phyloP scores from a whole-genome alignment of 1,284 basidiomycete species.

The Pyrrhoderma noxium region DNA sequence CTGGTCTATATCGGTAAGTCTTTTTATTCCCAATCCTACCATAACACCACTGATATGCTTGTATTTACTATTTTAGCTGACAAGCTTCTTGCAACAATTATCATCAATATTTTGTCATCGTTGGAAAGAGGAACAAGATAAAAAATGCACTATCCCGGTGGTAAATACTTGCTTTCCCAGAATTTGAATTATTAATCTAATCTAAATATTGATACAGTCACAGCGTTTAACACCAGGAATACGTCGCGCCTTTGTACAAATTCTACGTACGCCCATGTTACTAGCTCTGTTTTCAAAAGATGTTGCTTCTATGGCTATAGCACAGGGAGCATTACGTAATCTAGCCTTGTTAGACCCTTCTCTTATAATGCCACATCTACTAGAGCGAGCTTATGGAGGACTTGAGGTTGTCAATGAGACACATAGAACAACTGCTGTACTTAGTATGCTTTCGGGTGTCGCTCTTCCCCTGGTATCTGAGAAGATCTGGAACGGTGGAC shows the following conservation, averaged over 20 bases:
- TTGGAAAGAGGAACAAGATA: constrained; percentile 76
- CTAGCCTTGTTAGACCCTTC: constrained; percentile 81
- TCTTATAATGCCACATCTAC: constrained; percentile 85
- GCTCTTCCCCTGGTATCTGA: constrained; percentile 76
- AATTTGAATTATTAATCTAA: not conserved
- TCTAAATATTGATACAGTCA: constrained; percentile 32
- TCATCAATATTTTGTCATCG: constrained; percentile 77
- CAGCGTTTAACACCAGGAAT: constrained; percentile 80
- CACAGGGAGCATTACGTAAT: constrained; percentile 64
- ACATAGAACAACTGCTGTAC: constrained; percentile 84
- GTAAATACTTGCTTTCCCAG: constrained; percentile 36
- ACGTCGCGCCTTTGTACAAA: constrained; percentile 75
- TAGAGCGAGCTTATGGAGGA: constrained; percentile 88
- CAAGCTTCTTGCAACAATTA: constrained; percentile 74
- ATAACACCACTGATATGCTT: not conserved
- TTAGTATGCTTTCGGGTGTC: constrained; percentile 82
- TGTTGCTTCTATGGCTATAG: constrained; percentile 53
- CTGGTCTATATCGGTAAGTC: constrained; percentile 53
- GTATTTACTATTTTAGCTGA: too few relatives aligned
- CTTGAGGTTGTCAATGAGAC: constrained; percentile 94
- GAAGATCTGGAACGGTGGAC: constrained; percentile 74
- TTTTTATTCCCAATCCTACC: not conserved
- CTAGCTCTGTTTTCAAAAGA: constrained; percentile 96
- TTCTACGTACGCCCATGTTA: constrained; percentile 81
- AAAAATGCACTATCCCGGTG: constrained; percentile 75